A percentile compares a stretch with the other conserved stretches of the same genome.
These are phyloP conservation scores for Fusarium annulatum DNA, from an alignment of 2,329 filamentous ascomycete species.

Conservation along the genomic window DNA sequence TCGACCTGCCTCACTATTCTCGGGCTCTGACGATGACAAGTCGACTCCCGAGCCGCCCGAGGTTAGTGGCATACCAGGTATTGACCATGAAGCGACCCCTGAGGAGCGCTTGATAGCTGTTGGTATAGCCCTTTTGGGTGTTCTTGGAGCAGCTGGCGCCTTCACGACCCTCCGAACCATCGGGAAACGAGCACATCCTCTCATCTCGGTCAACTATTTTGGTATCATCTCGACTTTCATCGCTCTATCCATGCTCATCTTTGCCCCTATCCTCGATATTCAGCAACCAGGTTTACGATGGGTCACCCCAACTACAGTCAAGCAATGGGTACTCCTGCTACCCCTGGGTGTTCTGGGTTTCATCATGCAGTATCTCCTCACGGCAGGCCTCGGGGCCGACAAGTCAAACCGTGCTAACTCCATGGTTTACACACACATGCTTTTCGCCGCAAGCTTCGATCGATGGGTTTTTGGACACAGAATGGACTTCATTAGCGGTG, in stretches of 20 bases:
- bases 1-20: conserved; percentile 70
- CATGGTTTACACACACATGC: conserved; percentile 69
- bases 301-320: conserved; percentile 52
- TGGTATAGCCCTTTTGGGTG: conserved; percentile 77
- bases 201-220: conserved; percentile 91
- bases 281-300: conserved; percentile 60
- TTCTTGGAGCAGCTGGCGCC: conserved; percentile 78
- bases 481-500: conserved; percentile 62
- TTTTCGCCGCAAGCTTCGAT: conserved; percentile 66
- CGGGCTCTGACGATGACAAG: conserved; percentile 30
- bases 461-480: conserved; percentile 62
- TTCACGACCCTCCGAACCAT: conserved; percentile 83
- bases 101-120: conserved; percentile 77
- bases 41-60: conserved; percentile 32
- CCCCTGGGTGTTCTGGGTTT: conserved; percentile 81
- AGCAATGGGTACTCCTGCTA: conserved; percentile 74
- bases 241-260: conserved; percentile 68
- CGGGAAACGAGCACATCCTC: conserved; percentile 79
- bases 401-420: conserved; percentile 69
- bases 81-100: conserved; percentile 60
- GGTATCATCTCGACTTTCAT: conserved; percentile 76
- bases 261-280: conserved; percentile 58
- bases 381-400: conserved; percentile 78
- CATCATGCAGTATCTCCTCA: conserved; percentile 86
- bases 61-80: conserved; percentile 41